These are phyloP conservation scores for Paecilomyces formosus DNA, from an alignment of 2,329 filamentous ascomycete species.

Conservation along the genomic window DNA sequence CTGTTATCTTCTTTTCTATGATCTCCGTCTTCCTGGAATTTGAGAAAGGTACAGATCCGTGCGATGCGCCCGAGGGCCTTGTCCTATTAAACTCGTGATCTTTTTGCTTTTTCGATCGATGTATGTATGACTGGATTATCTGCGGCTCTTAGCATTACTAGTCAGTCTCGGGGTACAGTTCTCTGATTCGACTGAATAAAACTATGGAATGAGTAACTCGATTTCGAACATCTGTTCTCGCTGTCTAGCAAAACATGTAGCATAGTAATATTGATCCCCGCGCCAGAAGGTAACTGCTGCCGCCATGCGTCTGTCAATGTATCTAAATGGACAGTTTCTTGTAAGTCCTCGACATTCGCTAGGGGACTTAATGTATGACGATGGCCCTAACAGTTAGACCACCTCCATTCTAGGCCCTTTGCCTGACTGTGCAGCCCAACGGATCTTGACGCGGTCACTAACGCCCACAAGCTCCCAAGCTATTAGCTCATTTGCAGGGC, in stretches of 20 bases:
- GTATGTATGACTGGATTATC: neutral
- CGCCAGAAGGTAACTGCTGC: neutral
- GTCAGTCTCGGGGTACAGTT: neutral
- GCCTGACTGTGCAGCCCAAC: neutral
- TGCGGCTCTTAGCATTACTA: neutral
- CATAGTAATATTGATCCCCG: neutral
- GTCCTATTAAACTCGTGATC: neutral
- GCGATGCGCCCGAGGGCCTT: neutral
- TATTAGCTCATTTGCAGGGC: neutral
- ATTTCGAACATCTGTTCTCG: neutral
- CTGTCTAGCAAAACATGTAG: neutral
- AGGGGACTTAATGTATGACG: neutral
- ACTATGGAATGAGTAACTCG: neutral
- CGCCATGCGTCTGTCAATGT: neutral
- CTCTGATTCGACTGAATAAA: neutral
- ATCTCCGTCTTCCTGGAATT: neutral
- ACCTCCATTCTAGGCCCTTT: neutral
- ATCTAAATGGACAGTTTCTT: neutral
- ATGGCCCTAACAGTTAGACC: neutral
- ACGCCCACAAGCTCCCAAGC: neutral
- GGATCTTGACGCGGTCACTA: neutral
- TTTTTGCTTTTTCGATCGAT: neutral
- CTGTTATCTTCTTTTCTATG: neutral
- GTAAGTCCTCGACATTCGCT: neutral
- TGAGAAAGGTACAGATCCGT: neutral